Evolutionary conservation across 2,329 filamentous ascomycete species (phyloP).

Genomic region (Furcasterigmium sp.): DNA sequence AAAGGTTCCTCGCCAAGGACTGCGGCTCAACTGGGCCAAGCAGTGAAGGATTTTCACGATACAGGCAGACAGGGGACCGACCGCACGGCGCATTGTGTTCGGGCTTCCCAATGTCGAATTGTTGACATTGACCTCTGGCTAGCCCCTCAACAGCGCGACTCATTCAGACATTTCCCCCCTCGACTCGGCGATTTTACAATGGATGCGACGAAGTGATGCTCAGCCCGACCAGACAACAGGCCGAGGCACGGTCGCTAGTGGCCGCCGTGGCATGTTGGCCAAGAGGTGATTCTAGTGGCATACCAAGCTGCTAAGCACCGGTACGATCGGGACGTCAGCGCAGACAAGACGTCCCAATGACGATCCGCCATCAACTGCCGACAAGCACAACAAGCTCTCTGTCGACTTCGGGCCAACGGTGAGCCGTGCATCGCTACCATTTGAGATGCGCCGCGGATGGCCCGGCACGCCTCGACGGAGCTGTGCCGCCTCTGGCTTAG

Average conservation of each 20-base stretch:
- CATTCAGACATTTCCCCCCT: not conserved
- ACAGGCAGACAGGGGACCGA: too few relatives aligned
- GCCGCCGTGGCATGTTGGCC: not conserved
- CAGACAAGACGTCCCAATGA: not conserved
- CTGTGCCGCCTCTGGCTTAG: too few relatives aligned
- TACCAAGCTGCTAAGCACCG: not conserved
- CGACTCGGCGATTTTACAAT: not conserved
- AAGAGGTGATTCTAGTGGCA: not conserved
- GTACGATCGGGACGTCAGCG: not conserved
- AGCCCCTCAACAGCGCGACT: too few relatives aligned
- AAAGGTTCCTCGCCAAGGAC: not conserved
- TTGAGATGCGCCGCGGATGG: too few relatives aligned
- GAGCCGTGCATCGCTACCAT: not conserved
- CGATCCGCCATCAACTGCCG: not conserved
- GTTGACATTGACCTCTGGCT: too few relatives aligned
- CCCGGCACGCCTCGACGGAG: too few relatives aligned
- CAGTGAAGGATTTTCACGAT: not conserved
- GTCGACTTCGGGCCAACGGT: not conserved
- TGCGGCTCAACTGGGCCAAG: not conserved
- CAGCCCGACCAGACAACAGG: not conserved
- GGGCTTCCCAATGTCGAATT: too few relatives aligned
- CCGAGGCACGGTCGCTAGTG: not conserved
- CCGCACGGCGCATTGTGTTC: too few relatives aligned
- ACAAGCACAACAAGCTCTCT: not conserved
- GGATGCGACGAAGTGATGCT: not conserved